Evolutionary conservation across 805 yeast species (phyloP), one percentile per base, ranked within the genome.

Genomic region (Cyberlindnera subsufficiens): DNA sequence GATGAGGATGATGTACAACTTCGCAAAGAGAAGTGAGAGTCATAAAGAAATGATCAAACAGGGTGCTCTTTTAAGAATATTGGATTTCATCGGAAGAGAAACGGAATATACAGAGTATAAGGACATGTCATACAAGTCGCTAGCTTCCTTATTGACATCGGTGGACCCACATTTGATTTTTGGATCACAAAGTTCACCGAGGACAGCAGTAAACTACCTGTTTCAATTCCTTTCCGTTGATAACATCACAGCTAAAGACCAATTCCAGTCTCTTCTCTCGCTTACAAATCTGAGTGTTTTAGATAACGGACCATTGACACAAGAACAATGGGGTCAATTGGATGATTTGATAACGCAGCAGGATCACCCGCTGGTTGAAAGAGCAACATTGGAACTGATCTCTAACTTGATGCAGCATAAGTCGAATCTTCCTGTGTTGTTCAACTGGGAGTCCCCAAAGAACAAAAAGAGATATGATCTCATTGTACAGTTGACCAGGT

Each of bases 341-440:
- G 77, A 72, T 45, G 58, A 58, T 25, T 51, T 67, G 16, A 53
- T 77, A 48, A 48, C 76, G 16, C 69, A 75, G 44, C 69, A 71
- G 29, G 72, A 76, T 41, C 36, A 38, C 19, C 52, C 63, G 1
- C 58, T 68, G 41, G 58, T 85, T 4, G 86, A 81, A 55, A 65
- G 76, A 39, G 78, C 86, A 0, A 51, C 80, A 0, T 67, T 84
- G 60, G 89, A 85, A 53, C 69, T 85, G 15, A 59, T 82, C 9
- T 74, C 83, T 45, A 85, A 85, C 55, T 57, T 84, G 37, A 71
- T 79, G 54, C 65, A 63, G 34, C 60, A 63, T 39, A 64, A 66
- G 19, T 16, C 56, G 15, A 53, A 58, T 43, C 60, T 77, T 30
- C 80, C 77, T 2, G 75, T 77, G 46, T 72, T 83, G 51, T 84